A percentile compares a stretch with the other conserved stretches of the same genome.
These are phyloP conservation scores for Lactifluus piperatus DNA, from an alignment of 768 basidiomycete genomes.

Conservation along the genomic window DNA sequence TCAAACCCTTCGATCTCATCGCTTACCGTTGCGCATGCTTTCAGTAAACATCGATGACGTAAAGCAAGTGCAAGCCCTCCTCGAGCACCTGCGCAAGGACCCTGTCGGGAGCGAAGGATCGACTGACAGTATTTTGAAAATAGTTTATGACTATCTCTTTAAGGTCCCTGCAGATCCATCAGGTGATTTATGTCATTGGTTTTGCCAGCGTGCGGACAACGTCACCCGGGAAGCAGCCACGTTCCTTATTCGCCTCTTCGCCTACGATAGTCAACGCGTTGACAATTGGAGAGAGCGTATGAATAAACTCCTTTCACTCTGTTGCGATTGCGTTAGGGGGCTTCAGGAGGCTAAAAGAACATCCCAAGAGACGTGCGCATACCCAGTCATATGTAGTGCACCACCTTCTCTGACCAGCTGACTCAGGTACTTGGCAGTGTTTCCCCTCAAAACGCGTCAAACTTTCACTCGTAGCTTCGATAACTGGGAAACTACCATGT, in stretches of 20 bases:
- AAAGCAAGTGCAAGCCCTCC: slow-evolving; percentile 37
- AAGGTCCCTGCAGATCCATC: slow-evolving; percentile 29
- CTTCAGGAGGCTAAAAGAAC: slow-evolving; percentile 55
- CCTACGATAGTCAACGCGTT: slow-evolving; percentile 55
- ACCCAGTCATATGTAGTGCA: not conserved
- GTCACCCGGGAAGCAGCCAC: slow-evolving; percentile 59
- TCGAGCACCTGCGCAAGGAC: slow-evolving; percentile 46
- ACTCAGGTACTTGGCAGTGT: slow-evolving; percentile 67
- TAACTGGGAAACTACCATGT: slow-evolving; percentile 51
- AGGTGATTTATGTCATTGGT: slow-evolving; percentile 56
- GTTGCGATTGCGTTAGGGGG: slow-evolving; percentile 60
- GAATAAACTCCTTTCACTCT: slow-evolving; percentile 46
- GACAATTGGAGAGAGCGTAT: slow-evolving; percentile 55
- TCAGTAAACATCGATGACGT: not conserved
- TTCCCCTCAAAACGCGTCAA: slow-evolving; percentile 38
- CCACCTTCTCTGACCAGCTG: slow-evolving; percentile 3
- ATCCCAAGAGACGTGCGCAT: slow-evolving; percentile 64
- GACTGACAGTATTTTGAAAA: slow-evolving; percentile 40
- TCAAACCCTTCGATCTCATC: not conserved
- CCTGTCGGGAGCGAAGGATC: slow-evolving; percentile 46
- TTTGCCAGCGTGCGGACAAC: slow-evolving; percentile 54
- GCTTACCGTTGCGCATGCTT: not conserved
- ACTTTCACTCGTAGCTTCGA: slow-evolving; percentile 58
- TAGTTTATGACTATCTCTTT: slow-evolving; percentile 49
- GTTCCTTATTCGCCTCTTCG: slow-evolving; percentile 76